Base-by-base conservation (phyloP, 805 yeast genomes). In the Nakazawaea molendinolei region DNA sequence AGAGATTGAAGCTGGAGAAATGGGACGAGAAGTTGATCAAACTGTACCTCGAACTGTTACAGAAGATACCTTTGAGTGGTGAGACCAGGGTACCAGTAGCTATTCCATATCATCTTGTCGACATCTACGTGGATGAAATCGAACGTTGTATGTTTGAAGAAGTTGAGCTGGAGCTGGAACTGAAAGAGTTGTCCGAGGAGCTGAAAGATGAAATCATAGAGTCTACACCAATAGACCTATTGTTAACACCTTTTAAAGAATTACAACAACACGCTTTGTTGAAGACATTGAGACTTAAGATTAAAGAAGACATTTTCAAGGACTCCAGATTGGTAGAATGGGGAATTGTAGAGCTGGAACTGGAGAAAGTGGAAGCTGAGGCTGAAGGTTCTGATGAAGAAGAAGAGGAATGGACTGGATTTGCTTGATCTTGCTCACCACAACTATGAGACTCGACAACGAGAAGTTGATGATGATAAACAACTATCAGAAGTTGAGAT, bases 101-200 rank as follows among this genome's bases (percentile, higher is more conserved):
- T 17, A 69, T 92, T 35, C 79, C 95, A 13, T 75, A 83, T 54
- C 98, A 90, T 61, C 58, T 90, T 27, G 69, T 84, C 42, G 97
- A 92, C 59, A 76, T 92, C 5, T 77, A 75, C 53, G 56, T 84
- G 25, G 97, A 87, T 47, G 98, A 90, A 59, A 60, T 90, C 41
- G 95, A 83, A 50, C 70, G 69, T 43, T 72, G 79, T 2, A 53
- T 80, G 38, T 74, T 74, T 43, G 62, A 63, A 28, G 73, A 69
- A 17, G 69, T 61, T 7, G 74, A 65, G 5, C 69, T 65, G 2
- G 66, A 63, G 8, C 67, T 55, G 4, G 65, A 64, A 8, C 18
- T n/a, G 6, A 65, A 59, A 15, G 61, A 56, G 27, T n/a, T n/a
- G n/a, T n/a, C n/a, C n/a, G 62, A 58, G 22, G 52, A 51, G 34